A percentile compares a stretch with the other conserved stretches of the same genome.
phyloP scores from a whole-genome alignment of 352 stramenopile species.

The Aphanomyces euteiches region DNA sequence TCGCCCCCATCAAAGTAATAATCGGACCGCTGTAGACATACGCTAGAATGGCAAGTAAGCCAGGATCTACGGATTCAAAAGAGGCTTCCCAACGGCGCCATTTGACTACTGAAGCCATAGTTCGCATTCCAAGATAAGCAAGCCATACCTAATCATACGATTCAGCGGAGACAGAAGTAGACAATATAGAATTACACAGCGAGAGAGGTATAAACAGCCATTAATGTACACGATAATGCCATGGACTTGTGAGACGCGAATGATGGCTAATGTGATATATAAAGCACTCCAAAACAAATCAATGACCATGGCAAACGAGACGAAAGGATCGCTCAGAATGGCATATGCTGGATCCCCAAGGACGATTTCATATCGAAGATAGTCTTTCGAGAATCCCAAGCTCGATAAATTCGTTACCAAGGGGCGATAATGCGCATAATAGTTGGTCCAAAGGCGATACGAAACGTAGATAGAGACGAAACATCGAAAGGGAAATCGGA shows the following conservation, averaged over 20 bases:
- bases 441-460: neutral
- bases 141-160: neutral
- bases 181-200: neutral
- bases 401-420: neutral
- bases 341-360: neutral
- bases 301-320: neutral
- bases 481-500: neutral
- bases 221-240: neutral
- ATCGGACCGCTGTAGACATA: too few relatives aligned
- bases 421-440: neutral
- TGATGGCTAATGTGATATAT: neutral
- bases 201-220: neutral
- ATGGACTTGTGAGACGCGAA: neutral
- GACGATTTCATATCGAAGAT: neutral
- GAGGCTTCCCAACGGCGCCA: too few relatives aligned
- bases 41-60: too few relatives aligned
- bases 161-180: neutral
- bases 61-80: too few relatives aligned
- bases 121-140: too few relatives aligned
- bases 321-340: neutral
- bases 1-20: too few relatives aligned
- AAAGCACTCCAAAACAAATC: neutral
- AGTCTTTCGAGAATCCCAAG: neutral
- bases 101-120: too few relatives aligned
- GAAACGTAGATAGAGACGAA: neutral